Evolutionary conservation across 768 basidiomycete species (phyloP).

Genomic region (Leccinum variicolor): DNA sequence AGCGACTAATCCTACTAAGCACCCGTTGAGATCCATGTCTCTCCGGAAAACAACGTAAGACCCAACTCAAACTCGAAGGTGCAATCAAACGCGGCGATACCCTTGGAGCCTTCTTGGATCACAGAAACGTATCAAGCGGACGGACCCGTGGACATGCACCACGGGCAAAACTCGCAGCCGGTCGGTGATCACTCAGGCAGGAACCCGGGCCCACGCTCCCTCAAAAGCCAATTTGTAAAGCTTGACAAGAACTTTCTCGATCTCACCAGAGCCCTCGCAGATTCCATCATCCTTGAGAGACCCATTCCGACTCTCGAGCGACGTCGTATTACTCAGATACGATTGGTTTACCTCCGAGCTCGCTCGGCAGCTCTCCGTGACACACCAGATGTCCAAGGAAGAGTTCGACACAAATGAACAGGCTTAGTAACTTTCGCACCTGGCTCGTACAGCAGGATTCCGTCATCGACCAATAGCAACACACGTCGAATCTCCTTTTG

Average conservation of each 20-base stretch:
- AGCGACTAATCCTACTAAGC: neutral
- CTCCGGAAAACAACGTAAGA: constrained; percentile 68
- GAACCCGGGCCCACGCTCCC: constrained; percentile 38
- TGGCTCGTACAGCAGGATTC: constrained; percentile 72
- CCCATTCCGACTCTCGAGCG: constrained; percentile 43
- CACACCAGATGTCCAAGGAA: constrained; percentile 81
- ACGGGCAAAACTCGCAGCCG: constrained; percentile 7
- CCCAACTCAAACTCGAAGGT: constrained; percentile 71
- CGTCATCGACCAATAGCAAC: constrained; percentile 52
- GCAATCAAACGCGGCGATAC: constrained; percentile 81
- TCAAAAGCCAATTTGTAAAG: constrained; percentile 71
- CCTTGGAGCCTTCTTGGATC: constrained; percentile 31
- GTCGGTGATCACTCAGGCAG: constrained; percentile 32
- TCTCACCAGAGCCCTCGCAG: constrained; percentile 55
- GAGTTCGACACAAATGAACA: constrained; percentile 92
- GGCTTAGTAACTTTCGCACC: constrained; percentile 68
- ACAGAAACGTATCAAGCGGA: constrained; percentile 8
- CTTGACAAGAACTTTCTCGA: constrained; percentile 60
- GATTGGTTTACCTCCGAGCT: constrained; percentile 7
- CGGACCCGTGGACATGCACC: constrained; percentile 1
- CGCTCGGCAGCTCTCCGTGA: constrained; percentile 27
- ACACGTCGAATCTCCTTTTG: constrained; percentile 8
- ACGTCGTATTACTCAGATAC: constrained; percentile 35
- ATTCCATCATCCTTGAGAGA: constrained; percentile 47
- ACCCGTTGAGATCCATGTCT: constrained; percentile 18